Conservation (phyloP, 108 stramenopile species). For the Pseudonitzschia multistriata region DNA sequence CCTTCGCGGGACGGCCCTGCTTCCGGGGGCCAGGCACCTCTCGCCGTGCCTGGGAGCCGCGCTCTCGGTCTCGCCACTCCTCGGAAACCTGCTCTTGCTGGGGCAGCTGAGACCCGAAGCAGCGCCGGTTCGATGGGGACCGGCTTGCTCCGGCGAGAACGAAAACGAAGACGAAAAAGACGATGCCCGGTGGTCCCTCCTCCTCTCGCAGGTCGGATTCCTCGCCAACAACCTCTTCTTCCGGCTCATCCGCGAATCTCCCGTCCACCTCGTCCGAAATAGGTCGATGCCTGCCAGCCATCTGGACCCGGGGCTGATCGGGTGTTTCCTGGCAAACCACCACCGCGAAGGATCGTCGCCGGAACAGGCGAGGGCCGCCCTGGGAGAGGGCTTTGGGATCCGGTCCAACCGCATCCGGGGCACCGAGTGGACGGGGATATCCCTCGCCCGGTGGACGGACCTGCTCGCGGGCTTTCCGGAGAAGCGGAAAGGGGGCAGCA, state of each 20-base stretch:
- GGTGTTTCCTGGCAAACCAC: conserved; percentile 13
- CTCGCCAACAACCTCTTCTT: conserved; percentile 31
- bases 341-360: not conserved
- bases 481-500: not conserved
- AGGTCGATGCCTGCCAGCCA: conserved; percentile 36
- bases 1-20: not conserved
- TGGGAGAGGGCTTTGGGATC: conserved; percentile 27
- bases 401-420: conserved; percentile 34
- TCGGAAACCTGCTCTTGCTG: conserved; percentile 35
- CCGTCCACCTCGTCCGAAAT: conserved; percentile 28
- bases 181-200: not conserved
- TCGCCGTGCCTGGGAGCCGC: conserved; percentile 45
- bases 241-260: conserved; percentile 34
- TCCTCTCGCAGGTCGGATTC: conserved; percentile 8
- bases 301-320: conserved; percentile 30
- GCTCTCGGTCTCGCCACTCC: conserved; percentile 19
- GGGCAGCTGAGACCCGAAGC: conserved; percentile 4
- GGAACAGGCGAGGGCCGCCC: not conserved
- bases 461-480: too few species aligned
- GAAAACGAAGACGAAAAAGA: not conserved
- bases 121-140: not conserved
- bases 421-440: conserved; percentile 41
- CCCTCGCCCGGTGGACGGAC: conserved; percentile 38
- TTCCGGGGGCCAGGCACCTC: not conserved
- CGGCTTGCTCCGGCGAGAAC: not conserved